These are phyloP conservation scores for Naganishia albida DNA, from an alignment of 1,284 basidiomycete species.

Conservation along the genomic window DNA sequence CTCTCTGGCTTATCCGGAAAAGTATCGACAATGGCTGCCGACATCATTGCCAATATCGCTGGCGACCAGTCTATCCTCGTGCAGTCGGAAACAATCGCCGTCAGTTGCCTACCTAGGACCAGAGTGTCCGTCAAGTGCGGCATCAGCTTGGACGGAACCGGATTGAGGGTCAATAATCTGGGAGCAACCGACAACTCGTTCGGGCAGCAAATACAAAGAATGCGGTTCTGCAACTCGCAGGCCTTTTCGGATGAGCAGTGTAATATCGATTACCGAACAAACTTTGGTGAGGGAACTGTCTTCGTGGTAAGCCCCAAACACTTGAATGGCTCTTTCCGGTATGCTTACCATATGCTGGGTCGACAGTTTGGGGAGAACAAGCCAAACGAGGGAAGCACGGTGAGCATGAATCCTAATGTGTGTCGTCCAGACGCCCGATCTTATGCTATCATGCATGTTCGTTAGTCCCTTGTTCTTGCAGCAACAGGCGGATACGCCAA, in stretches of 20 bases:
- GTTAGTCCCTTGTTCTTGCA: conserved; percentile 5
- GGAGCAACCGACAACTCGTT: conserved; percentile 3
- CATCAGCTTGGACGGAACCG: conserved; percentile 11
- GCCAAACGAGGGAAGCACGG: conserved; percentile 11
- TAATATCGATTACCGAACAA: conserved; percentile 2
- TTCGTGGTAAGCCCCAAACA: conserved; percentile 12
- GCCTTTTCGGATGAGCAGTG: background rate
- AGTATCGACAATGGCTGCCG: conserved; percentile 18
- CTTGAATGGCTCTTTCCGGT: background rate
- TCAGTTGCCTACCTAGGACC: conserved; percentile 18
- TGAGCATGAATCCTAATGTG: conserved; percentile 7
- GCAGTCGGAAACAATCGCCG: conserved; percentile 1
- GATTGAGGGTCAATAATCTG: background rate
- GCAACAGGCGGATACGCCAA: conserved; percentile 5
- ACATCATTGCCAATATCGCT: conserved; percentile 14
- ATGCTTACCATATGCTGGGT: background rate
- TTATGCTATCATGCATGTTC: too few species aligned
- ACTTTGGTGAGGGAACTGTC: conserved; percentile 12
- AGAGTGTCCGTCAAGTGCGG: conserved; percentile 9
- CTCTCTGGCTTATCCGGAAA: conserved; percentile 16
- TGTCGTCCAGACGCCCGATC: too few species aligned
- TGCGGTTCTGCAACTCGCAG: conserved; percentile 19
- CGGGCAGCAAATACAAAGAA: conserved; percentile 7
- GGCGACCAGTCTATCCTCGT: background rate
- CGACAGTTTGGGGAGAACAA: conserved; percentile 17